Percentiles rank a stretch among this genome's conserved stretches.
Evolutionary conservation across 148 eudicot genomes (phyloP).

Genomic region (Rhododendron simsii): DNA sequence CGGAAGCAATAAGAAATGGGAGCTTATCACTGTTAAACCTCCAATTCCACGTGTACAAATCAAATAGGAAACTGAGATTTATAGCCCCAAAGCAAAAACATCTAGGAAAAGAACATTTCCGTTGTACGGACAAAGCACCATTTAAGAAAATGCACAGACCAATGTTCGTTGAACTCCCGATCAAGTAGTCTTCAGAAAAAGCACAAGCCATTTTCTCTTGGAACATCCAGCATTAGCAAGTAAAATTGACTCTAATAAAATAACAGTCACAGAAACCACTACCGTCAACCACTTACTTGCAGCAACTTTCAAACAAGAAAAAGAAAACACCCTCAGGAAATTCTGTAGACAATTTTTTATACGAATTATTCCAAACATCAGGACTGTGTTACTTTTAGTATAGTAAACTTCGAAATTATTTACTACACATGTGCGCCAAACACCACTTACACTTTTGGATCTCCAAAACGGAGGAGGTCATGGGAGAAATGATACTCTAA

Average conservation of each 20-base stretch:
- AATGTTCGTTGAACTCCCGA: no score
- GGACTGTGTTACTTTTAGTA: neutral
- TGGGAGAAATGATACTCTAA: neutral
- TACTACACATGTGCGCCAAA: neutral
- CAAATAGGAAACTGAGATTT: no score
- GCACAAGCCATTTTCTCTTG: conserved; percentile 25
- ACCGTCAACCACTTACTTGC: neutral
- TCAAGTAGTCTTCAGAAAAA: conserved; percentile 16
- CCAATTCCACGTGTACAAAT: no score
- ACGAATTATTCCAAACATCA: neutral
- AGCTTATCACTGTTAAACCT: no score
- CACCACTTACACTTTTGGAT: neutral
- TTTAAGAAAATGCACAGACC: no score
- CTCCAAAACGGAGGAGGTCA: neutral
- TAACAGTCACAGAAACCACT: neutral
- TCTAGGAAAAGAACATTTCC: no score
- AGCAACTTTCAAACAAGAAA: neutral
- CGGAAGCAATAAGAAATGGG: no score
- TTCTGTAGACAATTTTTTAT: neutral
- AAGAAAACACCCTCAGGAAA: neutral
- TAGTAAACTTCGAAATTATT: neutral
- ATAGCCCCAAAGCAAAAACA: no score
- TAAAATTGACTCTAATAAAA: neutral
- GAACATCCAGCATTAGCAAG: conserved; percentile 51
- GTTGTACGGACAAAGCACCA: no score